Evolutionary conservation across 495 filamentous ascomycete genomes (phyloP).

Genomic region (Aspergillus mulundensis): DNA sequence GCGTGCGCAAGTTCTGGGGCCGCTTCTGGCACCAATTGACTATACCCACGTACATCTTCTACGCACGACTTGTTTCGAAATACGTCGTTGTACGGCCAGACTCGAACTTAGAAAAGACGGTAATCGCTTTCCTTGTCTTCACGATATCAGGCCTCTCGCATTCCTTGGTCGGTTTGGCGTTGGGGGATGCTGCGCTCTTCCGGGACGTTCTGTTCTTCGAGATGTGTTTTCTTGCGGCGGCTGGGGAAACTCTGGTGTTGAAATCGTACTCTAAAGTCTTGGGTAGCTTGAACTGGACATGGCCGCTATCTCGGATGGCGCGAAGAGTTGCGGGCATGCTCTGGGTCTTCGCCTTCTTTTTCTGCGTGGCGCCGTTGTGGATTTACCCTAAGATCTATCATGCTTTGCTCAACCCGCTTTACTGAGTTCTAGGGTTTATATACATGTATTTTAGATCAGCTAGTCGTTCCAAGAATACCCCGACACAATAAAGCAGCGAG

Average conservation of each 20-base stretch:
- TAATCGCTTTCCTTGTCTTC: neutral
- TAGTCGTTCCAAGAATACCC: too few species aligned
- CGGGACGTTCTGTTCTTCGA: too few species aligned
- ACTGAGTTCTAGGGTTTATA: neutral
- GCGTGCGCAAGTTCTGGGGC: neutral
- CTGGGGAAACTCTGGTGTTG: neutral
- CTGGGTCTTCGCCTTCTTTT: neutral
- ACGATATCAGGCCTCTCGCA: neutral
- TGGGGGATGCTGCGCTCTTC: neutral
- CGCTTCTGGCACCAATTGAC: neutral
- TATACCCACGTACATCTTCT: neutral
- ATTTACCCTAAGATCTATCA: neutral
- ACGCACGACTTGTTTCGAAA: neutral
- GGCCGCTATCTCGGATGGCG: too few species aligned
- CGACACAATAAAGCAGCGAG: too few species aligned
- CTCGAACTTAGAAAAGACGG: neutral
- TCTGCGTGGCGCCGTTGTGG: neutral
- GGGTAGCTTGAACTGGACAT: too few species aligned
- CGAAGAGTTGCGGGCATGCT: neutral
- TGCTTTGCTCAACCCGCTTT: neutral
- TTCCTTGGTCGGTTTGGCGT: neutral
- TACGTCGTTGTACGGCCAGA: neutral
- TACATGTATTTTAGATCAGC: too few species aligned
- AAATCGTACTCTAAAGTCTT: neutral
- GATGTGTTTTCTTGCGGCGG: too few species aligned